These are phyloP conservation scores for Sclerotinia glacialis DNA, from an alignment of 2,329 filamentous ascomycete species.

Conservation along the genomic window DNA sequence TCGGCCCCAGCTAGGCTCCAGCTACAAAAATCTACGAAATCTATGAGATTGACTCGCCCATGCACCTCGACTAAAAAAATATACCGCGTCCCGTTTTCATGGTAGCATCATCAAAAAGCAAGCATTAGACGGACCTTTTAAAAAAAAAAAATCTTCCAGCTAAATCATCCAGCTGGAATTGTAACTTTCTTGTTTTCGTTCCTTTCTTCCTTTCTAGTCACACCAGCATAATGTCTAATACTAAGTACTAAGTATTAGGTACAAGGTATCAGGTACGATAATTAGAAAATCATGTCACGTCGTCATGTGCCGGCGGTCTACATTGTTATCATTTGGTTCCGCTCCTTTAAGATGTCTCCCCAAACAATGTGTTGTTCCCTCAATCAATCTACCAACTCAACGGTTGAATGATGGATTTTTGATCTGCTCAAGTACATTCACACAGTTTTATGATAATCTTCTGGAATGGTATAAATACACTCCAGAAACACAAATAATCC, in stretches of 20 bases:
- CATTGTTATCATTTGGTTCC: not conserved
- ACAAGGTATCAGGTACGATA: not conserved
- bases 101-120: not conserved
- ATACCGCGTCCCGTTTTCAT: not conserved
- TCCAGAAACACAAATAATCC: not conserved
- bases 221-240: not conserved
- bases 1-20: not conserved
- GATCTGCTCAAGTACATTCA: not conserved
- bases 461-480: not conserved
- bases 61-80: conserved; percentile 1
- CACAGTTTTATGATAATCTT: no score
- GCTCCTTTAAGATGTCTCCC: not conserved
- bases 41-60: conserved; percentile 6
- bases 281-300: not conserved
- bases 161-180: not conserved
- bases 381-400: not conserved
- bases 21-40: not conserved
- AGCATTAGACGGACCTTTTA: not conserved
- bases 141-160: not conserved
- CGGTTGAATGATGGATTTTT: not conserved
- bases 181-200: not conserved
- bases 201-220: not conserved
- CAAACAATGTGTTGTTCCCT: not conserved
- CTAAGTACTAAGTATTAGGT: no score
- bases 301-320: not conserved